Percentiles rank a stretch among this genome's conserved stretches.
Conservation (phyloP, 169 alveolate species). For the Eimeria brunetti region DNA sequence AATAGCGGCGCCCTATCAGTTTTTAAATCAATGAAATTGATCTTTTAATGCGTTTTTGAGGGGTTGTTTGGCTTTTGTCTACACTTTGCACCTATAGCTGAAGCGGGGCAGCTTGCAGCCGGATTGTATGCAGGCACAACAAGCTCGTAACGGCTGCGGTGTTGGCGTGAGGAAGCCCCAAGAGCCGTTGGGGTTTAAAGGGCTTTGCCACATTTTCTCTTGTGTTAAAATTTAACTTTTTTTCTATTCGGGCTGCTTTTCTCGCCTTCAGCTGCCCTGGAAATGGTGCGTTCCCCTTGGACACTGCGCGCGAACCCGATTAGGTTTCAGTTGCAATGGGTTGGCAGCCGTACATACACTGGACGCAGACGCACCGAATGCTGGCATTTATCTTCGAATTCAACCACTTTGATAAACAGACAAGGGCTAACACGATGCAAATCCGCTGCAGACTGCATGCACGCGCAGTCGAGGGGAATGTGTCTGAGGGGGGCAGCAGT, state of each 20-base stretch:
- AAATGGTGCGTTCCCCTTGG: conserved; percentile 40
- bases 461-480: conserved; percentile 19
- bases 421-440: background rate
- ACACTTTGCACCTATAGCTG: background rate
- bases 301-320: background rate
- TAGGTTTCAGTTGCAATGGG: background rate
- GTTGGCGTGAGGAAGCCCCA: conserved; percentile 43
- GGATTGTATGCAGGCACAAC: background rate
- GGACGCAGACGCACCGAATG: background rate
- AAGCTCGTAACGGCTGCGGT: conserved; percentile 13
- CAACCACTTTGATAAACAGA: background rate
- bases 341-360: background rate
- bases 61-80: background rate
- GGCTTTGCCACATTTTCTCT: background rate
- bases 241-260: background rate
- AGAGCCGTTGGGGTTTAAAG: background rate
- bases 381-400: background rate
- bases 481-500: conserved; percentile 36
- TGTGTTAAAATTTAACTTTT: background rate
- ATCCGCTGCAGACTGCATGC: conserved; percentile 28
- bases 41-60: background rate
- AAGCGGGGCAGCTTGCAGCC: background rate
- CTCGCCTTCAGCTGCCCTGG: conserved; percentile 14
- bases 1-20: background rate
- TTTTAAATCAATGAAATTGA: background rate